Percentiles rank a stretch among this genome's conserved stretches.
Conservation (phyloP, 164 flowering plant genomes). For the grape (Vitis vinifera) region ASM3070453v1 NC_081818.1:28375501-28376000, state of each 20-base stretch:
- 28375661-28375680: conserved; percentile 9
- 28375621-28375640: neutral
- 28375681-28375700: neutral
- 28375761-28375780: too few relatives aligned
- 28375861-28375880: neutral
- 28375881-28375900: neutral
- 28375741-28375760: neutral
- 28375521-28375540: conserved; percentile 24
- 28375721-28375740: conserved; percentile 1
- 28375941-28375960: too few relatives aligned
- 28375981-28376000: too few relatives aligned
- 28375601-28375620: too few relatives aligned
- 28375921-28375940: too few relatives aligned
- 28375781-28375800: too few relatives aligned
- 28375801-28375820: too few relatives aligned
- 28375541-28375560: too few relatives aligned
- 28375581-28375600: too few relatives aligned
- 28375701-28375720: conserved; percentile 6
- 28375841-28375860: neutral
- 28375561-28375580: too few relatives aligned
- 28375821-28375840: too few relatives aligned
- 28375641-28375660: neutral
- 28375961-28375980: too few relatives aligned
- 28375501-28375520: conserved; percentile 51
- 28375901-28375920: neutral